Evolutionary conservation across 345 rosid genomes (phyloP).

Genomic region (Salix dunnii): DNA sequence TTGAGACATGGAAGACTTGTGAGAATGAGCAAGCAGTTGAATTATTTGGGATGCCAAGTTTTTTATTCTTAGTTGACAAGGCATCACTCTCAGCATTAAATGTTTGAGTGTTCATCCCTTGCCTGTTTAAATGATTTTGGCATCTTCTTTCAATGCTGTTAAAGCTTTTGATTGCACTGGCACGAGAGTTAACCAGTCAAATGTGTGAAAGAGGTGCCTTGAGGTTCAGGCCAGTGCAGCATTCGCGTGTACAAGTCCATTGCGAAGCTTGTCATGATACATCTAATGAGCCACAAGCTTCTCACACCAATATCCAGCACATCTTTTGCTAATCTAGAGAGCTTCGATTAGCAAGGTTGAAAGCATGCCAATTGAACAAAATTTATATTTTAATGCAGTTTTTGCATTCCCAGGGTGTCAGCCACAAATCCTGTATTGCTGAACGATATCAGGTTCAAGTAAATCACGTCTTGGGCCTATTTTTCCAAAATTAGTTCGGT

Average conservation of each 20-base stretch:
- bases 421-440: neutral
- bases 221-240: neutral
- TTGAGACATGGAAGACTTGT: no score
- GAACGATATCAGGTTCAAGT: neutral
- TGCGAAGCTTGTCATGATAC: neutral
- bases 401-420: no score
- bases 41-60: neutral
- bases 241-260: neutral
- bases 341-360: neutral
- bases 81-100: neutral
- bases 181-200: neutral
- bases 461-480: neutral
- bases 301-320: neutral
- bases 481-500: neutral
- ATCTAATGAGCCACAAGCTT: neutral
- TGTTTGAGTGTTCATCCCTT: neutral
- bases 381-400: neutral
- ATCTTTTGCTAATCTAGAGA: neutral
- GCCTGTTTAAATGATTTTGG: neutral
- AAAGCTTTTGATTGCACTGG: neutral
- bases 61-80: neutral
- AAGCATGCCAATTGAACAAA: neutral
- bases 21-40: no score
- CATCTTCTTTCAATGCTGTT: neutral
- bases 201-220: neutral